A percentile compares a stretch with the other conserved stretches of the same genome.
Conservation (phyloP, 257 asterid genomes). For the Ballota nigra region DNA sequence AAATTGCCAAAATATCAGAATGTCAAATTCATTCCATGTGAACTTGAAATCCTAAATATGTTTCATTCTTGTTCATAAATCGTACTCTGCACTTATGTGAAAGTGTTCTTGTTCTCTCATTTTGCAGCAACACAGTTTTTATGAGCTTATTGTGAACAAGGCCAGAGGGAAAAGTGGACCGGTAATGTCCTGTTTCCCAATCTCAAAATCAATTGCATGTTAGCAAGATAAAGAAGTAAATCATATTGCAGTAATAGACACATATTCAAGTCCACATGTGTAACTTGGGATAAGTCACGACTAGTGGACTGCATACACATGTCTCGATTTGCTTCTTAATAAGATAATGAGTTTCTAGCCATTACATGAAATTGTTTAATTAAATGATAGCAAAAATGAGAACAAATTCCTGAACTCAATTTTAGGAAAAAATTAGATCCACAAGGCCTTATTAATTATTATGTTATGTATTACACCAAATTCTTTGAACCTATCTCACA, state of each 20-base stretch:
- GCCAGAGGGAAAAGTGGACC: slow-evolving; percentile 99
- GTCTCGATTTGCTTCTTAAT: neutral
- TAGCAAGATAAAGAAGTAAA: neutral
- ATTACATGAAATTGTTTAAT: neutral
- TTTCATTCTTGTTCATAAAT: neutral
- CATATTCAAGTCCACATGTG: neutral
- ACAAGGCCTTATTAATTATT: neutral
- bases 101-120: slow-evolving; percentile 14
- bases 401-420: neutral
- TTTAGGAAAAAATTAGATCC: neutral
- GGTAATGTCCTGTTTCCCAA: slow-evolving; percentile 49
- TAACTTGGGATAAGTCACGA: neutral
- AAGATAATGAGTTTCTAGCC: neutral
- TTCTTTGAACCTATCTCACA: neutral
- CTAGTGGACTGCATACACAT: neutral
- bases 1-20: neutral
- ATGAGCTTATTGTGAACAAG: slow-evolving; percentile 93
- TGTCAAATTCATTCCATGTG: neutral
- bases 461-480: neutral
- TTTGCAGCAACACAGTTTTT: slow-evolving; percentile 93
- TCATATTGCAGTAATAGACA: neutral
- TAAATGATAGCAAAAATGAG: neutral
- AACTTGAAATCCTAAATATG: neutral
- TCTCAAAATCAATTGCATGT: slow-evolving; percentile 27
- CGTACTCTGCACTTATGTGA: neutral